Base-by-base conservation (phyloP, 176 grass and related monocot genomes). In the Elymus sibiricus region DNA sequence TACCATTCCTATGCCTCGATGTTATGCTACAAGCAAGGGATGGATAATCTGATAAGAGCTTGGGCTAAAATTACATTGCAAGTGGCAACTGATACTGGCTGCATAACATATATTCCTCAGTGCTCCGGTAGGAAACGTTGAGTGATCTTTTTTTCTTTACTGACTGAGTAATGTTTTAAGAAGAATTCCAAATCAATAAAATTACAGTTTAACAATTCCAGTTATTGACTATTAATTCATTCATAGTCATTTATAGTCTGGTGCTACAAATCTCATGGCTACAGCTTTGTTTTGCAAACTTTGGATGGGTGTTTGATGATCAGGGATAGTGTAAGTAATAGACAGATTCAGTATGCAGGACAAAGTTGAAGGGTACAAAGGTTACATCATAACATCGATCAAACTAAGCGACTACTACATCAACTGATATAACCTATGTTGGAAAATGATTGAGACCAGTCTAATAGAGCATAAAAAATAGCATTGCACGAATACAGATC, bases 321-420 rank as follows among this genome's bases (percentile, higher is more conserved):
- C 37, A 79, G 38, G 13, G 21, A 9, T 5, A 32, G 6, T 79
- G 4, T 42, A 62, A 79, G 11, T 17, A 39, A 79, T 14, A 29
- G 22, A 77, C 22, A 78, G 40, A 21, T 43, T 43, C 22, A 24
- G 15, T 51, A 88, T 51, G 17, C 29, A 17, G 77, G 47, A 67
- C 34, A 84, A n/a, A n/a, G n/a, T n/a, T n/a, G n/a, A n/a, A 77
- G 16, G 65, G 24, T 82, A 66, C 67, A 62, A 11, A 22, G 6
- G 4, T 55, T 76, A n/a, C 61, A 66, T 63, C 11, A 84, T 56
- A 70, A 16, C 71, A 42, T 46, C 19, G 79, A 78, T 74, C 5
- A 58, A 89, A 65, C 69, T 60, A 64, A 76, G 70, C 4, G 19
- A 29, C 61, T 51, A 42, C 44, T 83, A 71, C 15, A 70, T 43